Base-by-base conservation (phyloP, 2,329 filamentous ascomycete species). In the Huntiella moniliformis region DNA sequence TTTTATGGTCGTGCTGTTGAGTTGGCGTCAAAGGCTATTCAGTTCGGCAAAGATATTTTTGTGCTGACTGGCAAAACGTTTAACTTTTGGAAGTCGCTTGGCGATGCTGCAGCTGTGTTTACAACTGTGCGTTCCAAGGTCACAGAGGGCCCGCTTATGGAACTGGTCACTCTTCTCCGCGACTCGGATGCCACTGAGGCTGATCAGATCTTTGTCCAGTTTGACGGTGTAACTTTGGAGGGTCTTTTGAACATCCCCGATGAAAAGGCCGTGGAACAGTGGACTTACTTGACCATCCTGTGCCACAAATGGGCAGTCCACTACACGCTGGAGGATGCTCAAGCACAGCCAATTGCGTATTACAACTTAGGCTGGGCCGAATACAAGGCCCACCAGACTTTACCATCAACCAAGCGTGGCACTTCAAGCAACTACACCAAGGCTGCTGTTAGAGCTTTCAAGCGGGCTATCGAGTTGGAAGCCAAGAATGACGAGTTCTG, bases 291-390 rank as follows among this genome's bases (percentile, higher is more conserved):
- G 11, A 74, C 81, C 0, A 82, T 96, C 22, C 64, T 96, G 13
- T 82, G 84, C 4, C 83, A 92, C 59, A 98, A 96, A 59, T 74
- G 83, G 52, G 86, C 86, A 5, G 77, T 96, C 11, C 65, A 81
- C 53, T 72, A 77, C 35, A 80, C 79, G 12, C 65, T 76, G 1
- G 67, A 77, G 49, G 87, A 98, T 56, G 59, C 74, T 5, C 83
- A 95, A 58, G 87, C 88, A 3, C 87, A 92, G 61, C 84, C 91
- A 1, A 83, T 96, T n/a, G 84, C 87, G 0, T 91, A 88, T 71
- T 98, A 94, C 62, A 98, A 98, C 56, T 67, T 98, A 13, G 91
- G 91, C 37, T 96, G 87, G 83, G 82, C 84, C 1, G 91, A 98
- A 59, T 77, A 91, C 57, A 74, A 80, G 38, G 82, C 86, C 1